These are phyloP conservation scores for Ustilago vetiveriae DNA, from an alignment of 1,284 basidiomycete species.

Conservation along the genomic window DNA sequence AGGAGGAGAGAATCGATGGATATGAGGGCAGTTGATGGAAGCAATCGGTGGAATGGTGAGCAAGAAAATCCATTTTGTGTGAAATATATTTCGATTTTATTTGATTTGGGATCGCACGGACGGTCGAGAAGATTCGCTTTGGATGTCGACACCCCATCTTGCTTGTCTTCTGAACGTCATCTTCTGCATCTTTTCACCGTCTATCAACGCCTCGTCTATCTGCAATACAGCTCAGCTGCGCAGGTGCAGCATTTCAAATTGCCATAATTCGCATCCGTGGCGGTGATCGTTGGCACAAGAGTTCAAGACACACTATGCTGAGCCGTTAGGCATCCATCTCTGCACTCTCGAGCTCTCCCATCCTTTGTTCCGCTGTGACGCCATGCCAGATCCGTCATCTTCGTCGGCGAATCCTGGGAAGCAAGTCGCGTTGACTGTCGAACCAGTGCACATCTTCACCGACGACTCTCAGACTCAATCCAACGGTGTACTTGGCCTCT, in stretches of 20 bases:
- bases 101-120: slow-evolving; percentile 8
- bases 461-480: background rate
- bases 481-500: background rate
- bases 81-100: background rate
- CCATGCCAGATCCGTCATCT: background rate
- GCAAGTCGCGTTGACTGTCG: slow-evolving; percentile 10
- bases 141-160: too few relatives aligned
- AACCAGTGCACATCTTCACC: slow-evolving; percentile 39
- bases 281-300: too few relatives aligned
- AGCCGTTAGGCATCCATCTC: background rate
- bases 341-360: background rate
- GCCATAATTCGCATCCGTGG: too few relatives aligned
- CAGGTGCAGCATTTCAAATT: too few relatives aligned
- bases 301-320: background rate
- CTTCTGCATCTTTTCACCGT: too few relatives aligned
- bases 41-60: too few relatives aligned
- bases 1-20: too few relatives aligned
- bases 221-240: too few relatives aligned
- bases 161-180: background rate
- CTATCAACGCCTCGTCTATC: too few relatives aligned
- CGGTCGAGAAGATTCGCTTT: slow-evolving; percentile 7
- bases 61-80: too few relatives aligned
- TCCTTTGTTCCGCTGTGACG: too few relatives aligned
- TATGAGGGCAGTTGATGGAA: too few relatives aligned
- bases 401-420: background rate